Evolutionary conservation across 2,329 filamentous ascomycete genomes (phyloP).

Genomic region (Thelonectria rubi): DNA sequence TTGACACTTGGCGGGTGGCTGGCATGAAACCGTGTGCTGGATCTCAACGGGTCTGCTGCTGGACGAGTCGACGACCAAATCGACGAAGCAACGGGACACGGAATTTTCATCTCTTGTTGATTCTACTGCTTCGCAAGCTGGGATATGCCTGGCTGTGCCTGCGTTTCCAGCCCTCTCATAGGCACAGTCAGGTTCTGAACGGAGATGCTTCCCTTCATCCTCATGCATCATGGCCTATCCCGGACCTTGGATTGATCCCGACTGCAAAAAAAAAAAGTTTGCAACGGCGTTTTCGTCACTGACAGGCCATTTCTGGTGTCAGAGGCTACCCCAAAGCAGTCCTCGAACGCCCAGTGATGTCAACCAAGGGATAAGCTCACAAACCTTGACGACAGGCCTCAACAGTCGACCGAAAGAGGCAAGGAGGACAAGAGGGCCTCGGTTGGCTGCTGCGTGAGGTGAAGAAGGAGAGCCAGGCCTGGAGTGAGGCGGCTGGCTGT

Average conservation of each 20-base stretch:
- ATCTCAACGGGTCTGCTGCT: conserved; percentile 4
- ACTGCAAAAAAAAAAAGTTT: conserved; percentile 4
- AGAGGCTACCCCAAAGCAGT: conserved; percentile 4
- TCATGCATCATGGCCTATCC: conserved; percentile 16
- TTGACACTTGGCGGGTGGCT: conserved; percentile 15
- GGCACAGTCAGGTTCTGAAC: conserved; percentile 9
- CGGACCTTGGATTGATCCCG: conserved; percentile 14
- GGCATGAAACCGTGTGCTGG: conserved; percentile 20
- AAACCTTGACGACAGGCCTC: conserved; percentile 18
- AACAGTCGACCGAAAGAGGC: conserved; percentile 13
- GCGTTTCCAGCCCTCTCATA: conserved; percentile 23
- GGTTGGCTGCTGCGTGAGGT: conserved; percentile 18
- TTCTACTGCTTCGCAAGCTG: conserved; percentile 14
- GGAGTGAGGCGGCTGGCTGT: conserved; percentile 39
- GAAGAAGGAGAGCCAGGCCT: conserved; percentile 18
- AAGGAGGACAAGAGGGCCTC: conserved; percentile 11
- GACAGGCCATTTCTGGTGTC: conserved; percentile 10
- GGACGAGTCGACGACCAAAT: conserved; percentile 19
- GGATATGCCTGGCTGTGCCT: conserved; percentile 35
- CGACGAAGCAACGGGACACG: conserved; percentile 32
- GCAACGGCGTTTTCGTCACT: conserved; percentile 13
- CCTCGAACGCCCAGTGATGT: conserved; percentile 8
- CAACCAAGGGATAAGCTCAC: conserved; percentile 14
- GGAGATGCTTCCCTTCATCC: conserved; percentile 12
- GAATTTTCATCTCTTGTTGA: conserved; percentile 13